Evolutionary conservation across 495 filamentous ascomycete genomes (phyloP), one percentile per base, ranked within the genome.

Genomic region (Parachaetomium inaequale): DNA sequence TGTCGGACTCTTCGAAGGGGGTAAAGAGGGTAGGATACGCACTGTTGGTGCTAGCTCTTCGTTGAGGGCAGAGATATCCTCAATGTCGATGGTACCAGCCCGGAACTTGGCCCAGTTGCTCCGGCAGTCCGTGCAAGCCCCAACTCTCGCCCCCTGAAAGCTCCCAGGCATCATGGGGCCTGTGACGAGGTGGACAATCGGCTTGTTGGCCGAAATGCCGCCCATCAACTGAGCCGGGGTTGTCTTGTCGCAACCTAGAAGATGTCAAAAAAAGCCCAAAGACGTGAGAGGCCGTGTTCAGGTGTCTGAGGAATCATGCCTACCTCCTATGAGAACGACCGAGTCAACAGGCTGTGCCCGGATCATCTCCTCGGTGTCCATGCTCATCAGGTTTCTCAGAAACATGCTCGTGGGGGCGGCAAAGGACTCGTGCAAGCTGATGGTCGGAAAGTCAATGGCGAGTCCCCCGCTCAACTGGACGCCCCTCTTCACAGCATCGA

Each of bases 281-380:
- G 3, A n/a, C 25, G 2, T 7, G 2, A 15, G 7, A 51, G 12
- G 47, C 19, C 2, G 19, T 46, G 19, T n/a, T n/a, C n/a, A n/a
- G n/a, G n/a, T n/a, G n/a, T n/a, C n/a, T n/a, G n/a, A n/a, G n/a
- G n/a, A n/a, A n/a, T n/a, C n/a, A n/a, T n/a, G 71, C 74, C 45
- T 58, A 86, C 85, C 86, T 40, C 86, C 86, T 61, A 89, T 82
- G 68, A 88, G 76, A 28, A 89, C 78, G 46, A 82, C 84, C 0
- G 82, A 83, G 70, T 88, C 85, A 10, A 87, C 74, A 0, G 86
- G 85, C 69, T 88, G 85, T 15, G 85, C 85, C 28, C 70, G 66
- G 23, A 89, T 82, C 86, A 89, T 88, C 72, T 88, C 86, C 68
- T 89, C 86, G 0, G 86, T 88, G 66, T 89, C 85, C 84, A 89